Evolutionary conservation across 2,329 filamentous ascomycete genomes (phyloP).

Genomic region (Pezicula carpinea): DNA sequence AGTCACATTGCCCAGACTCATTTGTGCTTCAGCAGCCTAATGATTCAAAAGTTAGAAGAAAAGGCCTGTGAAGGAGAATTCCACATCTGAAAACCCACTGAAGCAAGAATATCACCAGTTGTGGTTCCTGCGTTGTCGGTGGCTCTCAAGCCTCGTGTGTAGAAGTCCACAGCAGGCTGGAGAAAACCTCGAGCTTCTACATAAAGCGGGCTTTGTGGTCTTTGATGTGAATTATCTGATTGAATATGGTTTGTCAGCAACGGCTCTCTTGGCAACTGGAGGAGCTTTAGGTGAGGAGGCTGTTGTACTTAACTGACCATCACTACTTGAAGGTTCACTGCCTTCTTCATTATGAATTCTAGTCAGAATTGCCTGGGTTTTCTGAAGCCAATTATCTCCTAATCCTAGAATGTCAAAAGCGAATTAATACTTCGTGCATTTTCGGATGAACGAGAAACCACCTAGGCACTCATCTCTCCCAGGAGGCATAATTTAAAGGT

Average conservation of each 20-base stretch:
- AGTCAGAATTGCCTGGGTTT: conserved; percentile 43
- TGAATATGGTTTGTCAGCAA: conserved; percentile 20
- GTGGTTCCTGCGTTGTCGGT: conserved; percentile 33
- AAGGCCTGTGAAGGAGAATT: background rate
- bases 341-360: conserved; percentile 42
- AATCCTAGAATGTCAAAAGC: conserved; percentile 32
- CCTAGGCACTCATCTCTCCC: no score
- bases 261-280: conserved; percentile 23
- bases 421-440: no score
- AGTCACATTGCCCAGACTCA: conserved; percentile 47
- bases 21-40: conserved; percentile 47
- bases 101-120: conserved; percentile 38
- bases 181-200: conserved; percentile 47
- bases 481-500: background rate
- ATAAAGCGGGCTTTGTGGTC: conserved; percentile 35
- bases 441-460: no score
- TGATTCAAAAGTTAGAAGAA: background rate
- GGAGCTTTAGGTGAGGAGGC: background rate
- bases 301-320: conserved; percentile 14
- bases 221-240: conserved; percentile 21
- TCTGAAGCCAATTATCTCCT: conserved; percentile 45
- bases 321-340: conserved; percentile 24
- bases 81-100: conserved; percentile 29
- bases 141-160: conserved; percentile 39
- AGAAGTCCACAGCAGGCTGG: conserved; percentile 46